Evolutionary conservation across 179 eudicot genomes (phyloP).

Genomic region (Spinacia oleracea): DNA sequence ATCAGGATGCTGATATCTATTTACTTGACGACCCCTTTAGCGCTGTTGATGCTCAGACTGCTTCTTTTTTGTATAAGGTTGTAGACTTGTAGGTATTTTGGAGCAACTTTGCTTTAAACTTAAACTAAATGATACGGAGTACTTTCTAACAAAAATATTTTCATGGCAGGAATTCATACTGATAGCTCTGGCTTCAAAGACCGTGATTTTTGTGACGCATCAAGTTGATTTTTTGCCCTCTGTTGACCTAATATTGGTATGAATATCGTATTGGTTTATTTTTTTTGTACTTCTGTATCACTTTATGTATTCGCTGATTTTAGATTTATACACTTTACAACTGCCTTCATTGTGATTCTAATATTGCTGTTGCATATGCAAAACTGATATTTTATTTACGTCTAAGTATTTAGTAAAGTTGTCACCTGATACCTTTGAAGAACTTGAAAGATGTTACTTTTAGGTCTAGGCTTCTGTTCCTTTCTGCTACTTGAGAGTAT

Average conservation of each 20-base stretch:
- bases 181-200: conserved; percentile 83
- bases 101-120: conserved; percentile 10
- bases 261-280: conserved; percentile 11
- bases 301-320: background rate
- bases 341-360: background rate
- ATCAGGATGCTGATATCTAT: conserved; percentile 95
- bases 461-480: conserved; percentile 2
- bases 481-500: conserved; percentile 1
- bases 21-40: conserved; percentile 97
- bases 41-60: conserved; percentile 98
- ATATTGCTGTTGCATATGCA: background rate
- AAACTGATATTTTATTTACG: background rate
- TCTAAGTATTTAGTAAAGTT: background rate
- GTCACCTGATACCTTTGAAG: background rate
- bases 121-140: conserved; percentile 12
- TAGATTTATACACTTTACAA: background rate
- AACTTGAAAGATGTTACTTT: background rate
- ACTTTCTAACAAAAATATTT: conserved; percentile 20
- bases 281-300: conserved; percentile 7
- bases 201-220: conserved; percentile 90
- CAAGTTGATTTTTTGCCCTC: conserved; percentile 95
- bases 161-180: conserved; percentile 83
- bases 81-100: conserved; percentile 33
- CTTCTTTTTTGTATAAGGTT: conserved; percentile 88
- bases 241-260: conserved; percentile 93